Conservation (phyloP, 116 monocot genomes). For the Phalaenopsis hybrid region DNA sequence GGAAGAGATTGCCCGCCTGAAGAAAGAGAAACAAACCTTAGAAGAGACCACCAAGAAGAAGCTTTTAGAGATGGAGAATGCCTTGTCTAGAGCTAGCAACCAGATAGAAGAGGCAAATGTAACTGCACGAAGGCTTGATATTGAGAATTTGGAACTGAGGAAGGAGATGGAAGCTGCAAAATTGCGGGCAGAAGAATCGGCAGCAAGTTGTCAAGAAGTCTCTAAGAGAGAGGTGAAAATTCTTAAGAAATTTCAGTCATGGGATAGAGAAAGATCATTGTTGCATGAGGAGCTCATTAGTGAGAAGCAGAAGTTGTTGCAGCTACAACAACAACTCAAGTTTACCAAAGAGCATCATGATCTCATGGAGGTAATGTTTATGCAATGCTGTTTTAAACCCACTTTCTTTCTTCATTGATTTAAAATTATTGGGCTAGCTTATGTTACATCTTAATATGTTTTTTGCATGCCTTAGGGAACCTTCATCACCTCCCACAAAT, state of each 20-base stretch:
- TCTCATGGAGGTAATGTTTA: conserved; percentile 58
- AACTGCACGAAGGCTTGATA: conserved; percentile 38
- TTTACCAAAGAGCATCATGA: conserved; percentile 45
- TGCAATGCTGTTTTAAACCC: not conserved
- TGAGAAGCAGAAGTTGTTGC: conserved; percentile 44
- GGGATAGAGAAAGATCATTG: conserved; percentile 53
- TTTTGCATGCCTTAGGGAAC: not conserved
- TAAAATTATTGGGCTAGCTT: not conserved
- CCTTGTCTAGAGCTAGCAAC: conserved; percentile 52
- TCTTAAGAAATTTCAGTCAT: conserved; percentile 51
- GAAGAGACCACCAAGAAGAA: conserved; percentile 86
- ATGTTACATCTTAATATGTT: not conserved
- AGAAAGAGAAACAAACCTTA: conserved; percentile 63
- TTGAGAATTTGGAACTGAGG: conserved; percentile 65
- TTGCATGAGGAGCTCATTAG: conserved; percentile 57
- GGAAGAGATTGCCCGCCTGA: conserved; percentile 63
- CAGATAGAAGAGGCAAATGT: conserved; percentile 62
- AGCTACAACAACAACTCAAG: conserved; percentile 44
- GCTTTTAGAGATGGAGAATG: conserved; percentile 78
- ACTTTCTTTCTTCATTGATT: not conserved
- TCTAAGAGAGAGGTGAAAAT: conserved; percentile 62
- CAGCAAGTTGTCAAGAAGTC: conserved; percentile 56
- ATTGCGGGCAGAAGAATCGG: conserved; percentile 54
- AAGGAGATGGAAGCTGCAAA: conserved; percentile 77
- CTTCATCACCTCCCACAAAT: not conserved